Base-by-base conservation (phyloP, 768 basidiomycete species). In the Trichaptum fuscoviolaceum region DNA sequence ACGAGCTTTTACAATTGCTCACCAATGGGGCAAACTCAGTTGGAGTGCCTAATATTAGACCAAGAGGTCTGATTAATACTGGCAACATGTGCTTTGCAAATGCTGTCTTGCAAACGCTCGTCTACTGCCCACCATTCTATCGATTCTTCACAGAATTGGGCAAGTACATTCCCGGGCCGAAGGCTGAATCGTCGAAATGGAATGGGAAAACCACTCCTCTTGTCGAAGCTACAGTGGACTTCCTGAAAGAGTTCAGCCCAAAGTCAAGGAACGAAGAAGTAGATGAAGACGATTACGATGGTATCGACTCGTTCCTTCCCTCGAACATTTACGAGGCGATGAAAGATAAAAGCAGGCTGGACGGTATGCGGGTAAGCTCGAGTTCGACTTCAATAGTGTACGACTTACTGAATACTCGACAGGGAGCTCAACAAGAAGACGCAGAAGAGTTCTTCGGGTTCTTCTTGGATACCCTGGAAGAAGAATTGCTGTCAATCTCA, bases 81-180 rank as follows among this genome's bases (percentile, higher is more conserved):
- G 96, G 96, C 0, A 99, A 99, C 77, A 89, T 98, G 88, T 99
- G 96, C 75, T 99, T 98, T 73, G 95, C 95, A 30, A 99, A 98
- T 72, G 88, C 95, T 0, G 92, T 98, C 25, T 80, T 99, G 34
- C 96, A 99, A 78, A 86, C 91, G 1, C 82, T 99, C 30, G 85
- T 96, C 0, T 96, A 95, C 76, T 94, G 91, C 71, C 83, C 85
- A n/a, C 93, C 91, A 0, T 98, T 99, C 76, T 87, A 88, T 72
- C 82, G 82, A 60, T 76, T 98, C 36, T 91, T 99, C 73, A 79
- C 77, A 24, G 88, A 91, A 68, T 79, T 98, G 1, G 90, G 85
- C 30, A 82, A 81, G 71, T 75, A 86, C 35, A 73, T 89, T 65
- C 69, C 77, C 66, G 77, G 77, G 66, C 59, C 77, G 25, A n/a